Conservation (phyloP, 2,329 filamentous ascomycete species). For the Camillea tinctor region DNA sequence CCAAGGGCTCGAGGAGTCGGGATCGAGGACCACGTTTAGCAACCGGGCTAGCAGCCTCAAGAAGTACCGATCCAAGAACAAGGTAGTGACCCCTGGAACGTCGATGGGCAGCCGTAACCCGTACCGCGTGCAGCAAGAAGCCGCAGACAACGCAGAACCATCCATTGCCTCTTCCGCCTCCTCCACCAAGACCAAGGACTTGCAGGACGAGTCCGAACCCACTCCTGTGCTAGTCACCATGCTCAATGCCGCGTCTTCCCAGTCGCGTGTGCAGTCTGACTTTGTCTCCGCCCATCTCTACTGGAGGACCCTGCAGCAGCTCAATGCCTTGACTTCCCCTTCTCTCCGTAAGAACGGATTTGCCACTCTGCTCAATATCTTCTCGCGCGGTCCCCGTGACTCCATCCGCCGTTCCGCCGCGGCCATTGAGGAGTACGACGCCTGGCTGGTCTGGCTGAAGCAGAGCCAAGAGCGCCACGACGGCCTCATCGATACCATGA, state of each 20-base stretch:
- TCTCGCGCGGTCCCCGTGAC: slow-evolving; percentile 68
- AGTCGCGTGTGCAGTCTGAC: slow-evolving; percentile 76
- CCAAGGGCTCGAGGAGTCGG: slow-evolving; percentile 60
- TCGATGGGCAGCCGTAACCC: slow-evolving; percentile 59
- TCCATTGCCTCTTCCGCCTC: slow-evolving; percentile 26
- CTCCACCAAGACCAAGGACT: slow-evolving; percentile 17
- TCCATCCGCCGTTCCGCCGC: slow-evolving; percentile 67
- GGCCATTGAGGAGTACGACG: slow-evolving; percentile 75
- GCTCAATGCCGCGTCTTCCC: slow-evolving; percentile 72
- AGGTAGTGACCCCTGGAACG: slow-evolving; percentile 50
- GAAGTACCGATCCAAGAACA: slow-evolving; percentile 60
- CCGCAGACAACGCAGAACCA: slow-evolving; percentile 21
- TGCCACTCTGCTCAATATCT: slow-evolving; percentile 69
- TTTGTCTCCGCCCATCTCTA: slow-evolving; percentile 83
- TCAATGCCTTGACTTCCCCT: slow-evolving; percentile 61
- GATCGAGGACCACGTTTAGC: slow-evolving; percentile 63
- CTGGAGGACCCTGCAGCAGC: slow-evolving; percentile 76
- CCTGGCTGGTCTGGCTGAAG: slow-evolving; percentile 80
- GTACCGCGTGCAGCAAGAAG: slow-evolving; percentile 43
- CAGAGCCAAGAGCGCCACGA: slow-evolving; percentile 79
- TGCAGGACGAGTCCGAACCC: slow-evolving; percentile 41
- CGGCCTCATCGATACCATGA: slow-evolving; percentile 70
- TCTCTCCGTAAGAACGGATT: slow-evolving; percentile 67
- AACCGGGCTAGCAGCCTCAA: slow-evolving; percentile 65
- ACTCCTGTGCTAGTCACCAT: slow-evolving; percentile 63